A percentile compares a stretch with the other conserved stretches of the same genome.
Evolutionary conservation across 768 basidiomycete genomes (phyloP).

Genomic region (Pleurotus sapidus): DNA sequence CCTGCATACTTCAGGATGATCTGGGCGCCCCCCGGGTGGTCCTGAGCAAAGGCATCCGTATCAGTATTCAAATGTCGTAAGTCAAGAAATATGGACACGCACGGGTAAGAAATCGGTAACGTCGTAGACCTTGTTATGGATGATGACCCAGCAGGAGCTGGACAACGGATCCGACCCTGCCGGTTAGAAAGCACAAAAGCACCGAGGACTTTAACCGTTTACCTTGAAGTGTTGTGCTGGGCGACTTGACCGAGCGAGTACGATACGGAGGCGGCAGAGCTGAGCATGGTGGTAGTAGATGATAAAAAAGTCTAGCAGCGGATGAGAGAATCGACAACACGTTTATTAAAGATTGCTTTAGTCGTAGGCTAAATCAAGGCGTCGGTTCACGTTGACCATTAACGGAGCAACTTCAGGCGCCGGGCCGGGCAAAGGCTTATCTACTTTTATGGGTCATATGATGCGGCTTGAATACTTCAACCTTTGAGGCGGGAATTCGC

Average conservation of each 20-base stretch:
- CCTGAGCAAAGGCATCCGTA: conserved; percentile 30
- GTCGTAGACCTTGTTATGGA: conserved; percentile 79
- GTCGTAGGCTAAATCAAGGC: background rate
- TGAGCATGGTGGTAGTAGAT: conserved; percentile 7
- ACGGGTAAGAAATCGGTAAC: conserved; percentile 77
- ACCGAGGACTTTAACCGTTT: conserved; percentile 12
- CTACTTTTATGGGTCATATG: too few species aligned
- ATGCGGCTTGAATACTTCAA: too few species aligned
- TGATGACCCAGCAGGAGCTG: conserved; percentile 85
- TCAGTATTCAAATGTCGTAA: background rate
- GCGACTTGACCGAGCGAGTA: conserved; percentile 58
- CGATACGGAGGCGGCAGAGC: conserved; percentile 31
- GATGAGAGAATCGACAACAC: background rate
- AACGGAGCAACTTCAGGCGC: background rate
- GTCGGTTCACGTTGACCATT: conserved; percentile 7
- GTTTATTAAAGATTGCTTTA: background rate
- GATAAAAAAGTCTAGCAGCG: background rate
- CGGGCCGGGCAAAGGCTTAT: background rate
- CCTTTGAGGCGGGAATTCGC: too few species aligned
- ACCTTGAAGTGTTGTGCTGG: conserved; percentile 55
- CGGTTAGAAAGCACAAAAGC: conserved; percentile 3
- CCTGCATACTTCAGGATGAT: conserved; percentile 87
- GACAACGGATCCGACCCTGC: background rate
- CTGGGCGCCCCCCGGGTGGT: conserved; percentile 78
- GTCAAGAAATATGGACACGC: conserved; percentile 12